phyloP scores from a whole-genome alignment of 116 monocot species.

The Dioscorea cayenensis region DNA sequence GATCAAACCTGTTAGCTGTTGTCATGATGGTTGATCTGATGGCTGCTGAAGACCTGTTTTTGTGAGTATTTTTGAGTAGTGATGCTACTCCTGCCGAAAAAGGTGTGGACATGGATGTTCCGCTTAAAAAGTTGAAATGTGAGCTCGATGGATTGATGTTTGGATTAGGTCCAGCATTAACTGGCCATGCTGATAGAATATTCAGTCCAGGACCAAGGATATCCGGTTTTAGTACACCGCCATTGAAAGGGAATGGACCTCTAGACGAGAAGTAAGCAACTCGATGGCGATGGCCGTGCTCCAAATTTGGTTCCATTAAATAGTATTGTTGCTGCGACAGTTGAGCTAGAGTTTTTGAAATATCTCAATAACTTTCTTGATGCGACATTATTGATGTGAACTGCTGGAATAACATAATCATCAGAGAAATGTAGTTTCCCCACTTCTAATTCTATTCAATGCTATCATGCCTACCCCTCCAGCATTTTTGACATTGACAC shows the following conservation, averaged over 20 bases:
- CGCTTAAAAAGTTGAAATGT: slow-evolving; percentile 8
- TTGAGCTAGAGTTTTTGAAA: background rate
- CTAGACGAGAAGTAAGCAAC: slow-evolving; percentile 4
- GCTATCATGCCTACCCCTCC: too few relatives aligned
- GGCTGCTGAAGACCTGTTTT: slow-evolving; percentile 9
- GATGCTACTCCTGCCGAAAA: slow-evolving; percentile 15
- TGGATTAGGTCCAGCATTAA: too few relatives aligned
- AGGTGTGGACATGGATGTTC: slow-evolving; percentile 24
- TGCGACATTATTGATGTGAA: too few relatives aligned
- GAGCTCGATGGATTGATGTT: background rate
- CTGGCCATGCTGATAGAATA: background rate
- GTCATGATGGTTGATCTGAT: slow-evolving; percentile 22
- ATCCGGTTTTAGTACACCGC: slow-evolving; percentile 11
- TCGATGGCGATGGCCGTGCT: background rate
- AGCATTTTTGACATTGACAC: too few relatives aligned
- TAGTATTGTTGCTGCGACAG: background rate
- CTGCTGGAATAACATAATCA: too few relatives aligned
- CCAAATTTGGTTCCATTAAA: background rate
- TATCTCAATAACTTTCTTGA: background rate
- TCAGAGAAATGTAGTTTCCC: too few relatives aligned
- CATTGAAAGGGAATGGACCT: background rate
- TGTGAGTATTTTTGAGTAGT: slow-evolving; percentile 9
- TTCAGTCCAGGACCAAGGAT: slow-evolving; percentile 6
- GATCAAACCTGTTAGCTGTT: slow-evolving; percentile 1
- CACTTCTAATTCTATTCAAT: too few relatives aligned